Percentiles rank a stretch among this genome's conserved stretches.
These are phyloP conservation scores for Oryza officinalis DNA, from an alignment of 176 grass and related monocot genomes.

Conservation along the genomic window DNA sequence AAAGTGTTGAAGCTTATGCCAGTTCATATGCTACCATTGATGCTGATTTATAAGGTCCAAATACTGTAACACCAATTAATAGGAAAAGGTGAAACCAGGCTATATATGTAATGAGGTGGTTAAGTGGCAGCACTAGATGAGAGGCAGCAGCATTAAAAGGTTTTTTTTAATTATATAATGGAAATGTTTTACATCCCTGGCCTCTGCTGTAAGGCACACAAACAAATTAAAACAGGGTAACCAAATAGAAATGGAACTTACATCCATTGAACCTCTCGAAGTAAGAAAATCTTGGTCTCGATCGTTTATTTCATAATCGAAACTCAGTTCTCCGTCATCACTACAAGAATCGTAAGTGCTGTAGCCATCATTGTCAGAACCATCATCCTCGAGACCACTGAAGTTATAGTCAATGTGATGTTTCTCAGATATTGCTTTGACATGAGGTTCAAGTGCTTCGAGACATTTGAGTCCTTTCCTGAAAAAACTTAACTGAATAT, in stretches of 20 bases:
- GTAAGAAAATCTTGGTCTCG: slow-evolving; percentile 47
- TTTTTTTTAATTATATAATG: too few species aligned
- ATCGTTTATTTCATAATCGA: slow-evolving; percentile 64
- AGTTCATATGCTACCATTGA: background rate
- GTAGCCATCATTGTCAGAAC: slow-evolving; percentile 51
- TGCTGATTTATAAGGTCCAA: slow-evolving; percentile 7
- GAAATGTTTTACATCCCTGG: too few species aligned
- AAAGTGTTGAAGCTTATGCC: background rate
- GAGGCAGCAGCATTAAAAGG: slow-evolving; percentile 4
- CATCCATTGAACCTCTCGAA: slow-evolving; percentile 70
- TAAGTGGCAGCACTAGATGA: background rate
- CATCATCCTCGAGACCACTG: slow-evolving; percentile 68
- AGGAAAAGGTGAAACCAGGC: background rate
- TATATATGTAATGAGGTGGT: background rate
- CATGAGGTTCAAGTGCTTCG: slow-evolving; percentile 76
- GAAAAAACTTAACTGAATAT: slow-evolving; percentile 79
- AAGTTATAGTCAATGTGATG: slow-evolving; percentile 86
- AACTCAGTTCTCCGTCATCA: slow-evolving; percentile 73
- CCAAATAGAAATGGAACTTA: slow-evolving; percentile 37
- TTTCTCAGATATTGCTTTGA: slow-evolving; percentile 73
- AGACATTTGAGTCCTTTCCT: slow-evolving; percentile 79
- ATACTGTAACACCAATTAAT: background rate
- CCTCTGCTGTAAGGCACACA: too few species aligned
- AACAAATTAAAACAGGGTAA: background rate
- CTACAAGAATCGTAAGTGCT: slow-evolving; percentile 53